Conservation (phyloP, 108 stramenopile genomes). For the Cylindrotheca fusiformis region DNA sequence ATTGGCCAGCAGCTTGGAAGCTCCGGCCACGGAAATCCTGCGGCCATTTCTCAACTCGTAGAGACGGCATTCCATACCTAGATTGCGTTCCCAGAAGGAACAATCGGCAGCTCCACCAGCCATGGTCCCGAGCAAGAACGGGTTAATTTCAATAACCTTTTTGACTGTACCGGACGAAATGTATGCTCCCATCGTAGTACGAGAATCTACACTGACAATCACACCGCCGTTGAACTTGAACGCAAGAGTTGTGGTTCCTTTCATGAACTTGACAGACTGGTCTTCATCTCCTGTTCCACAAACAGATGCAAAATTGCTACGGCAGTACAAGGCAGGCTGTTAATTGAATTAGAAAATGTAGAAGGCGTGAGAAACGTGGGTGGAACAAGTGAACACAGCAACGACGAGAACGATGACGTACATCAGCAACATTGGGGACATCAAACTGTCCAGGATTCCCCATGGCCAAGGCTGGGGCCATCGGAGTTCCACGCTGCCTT, state of each 20-base stretch:
- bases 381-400: not conserved
- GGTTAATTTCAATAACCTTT: conserved; percentile 99
- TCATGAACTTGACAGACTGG: conserved; percentile 89
- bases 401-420: conserved; percentile 28
- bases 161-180: conserved; percentile 96
- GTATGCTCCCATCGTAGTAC: conserved; percentile 98
- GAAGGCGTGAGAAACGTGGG: not conserved
- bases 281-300: conserved; percentile 73
- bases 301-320: conserved; percentile 85
- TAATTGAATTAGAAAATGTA: conserved; percentile 9
- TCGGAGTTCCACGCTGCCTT: conserved; percentile 47
- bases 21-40: conserved; percentile 97
- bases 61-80: conserved; percentile 96
- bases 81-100: conserved; percentile 98
- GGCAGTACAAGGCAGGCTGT: conserved; percentile 85
- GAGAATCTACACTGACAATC: conserved; percentile 95
- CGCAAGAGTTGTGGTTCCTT: conserved; percentile 99
- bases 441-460: conserved; percentile 56
- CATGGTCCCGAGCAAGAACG: conserved; percentile 99
- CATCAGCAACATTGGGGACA: conserved; percentile 78
- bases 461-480: conserved; percentile 41
- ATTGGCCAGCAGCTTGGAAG: conserved; percentile 96
- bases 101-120: conserved; percentile 99
- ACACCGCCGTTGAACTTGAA: conserved; percentile 98
- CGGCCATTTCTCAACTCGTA: conserved; percentile 97